phyloP scores from a whole-genome alignment of 2,329 filamentous ascomycete species.

The Cytospora chrysosperma region DNA sequence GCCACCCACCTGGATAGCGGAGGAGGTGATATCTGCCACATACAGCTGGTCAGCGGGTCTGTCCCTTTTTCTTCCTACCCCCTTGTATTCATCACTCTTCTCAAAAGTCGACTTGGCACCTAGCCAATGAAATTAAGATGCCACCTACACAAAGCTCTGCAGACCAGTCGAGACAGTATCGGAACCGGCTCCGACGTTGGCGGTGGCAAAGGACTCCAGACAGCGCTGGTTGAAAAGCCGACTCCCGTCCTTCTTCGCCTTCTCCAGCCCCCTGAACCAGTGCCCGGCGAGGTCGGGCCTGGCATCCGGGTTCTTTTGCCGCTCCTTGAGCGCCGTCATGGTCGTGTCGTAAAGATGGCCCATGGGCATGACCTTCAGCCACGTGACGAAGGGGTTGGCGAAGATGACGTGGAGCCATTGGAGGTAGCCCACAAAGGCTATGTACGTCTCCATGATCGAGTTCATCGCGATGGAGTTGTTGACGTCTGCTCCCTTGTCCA shows the following conservation, averaged over 20 bases:
- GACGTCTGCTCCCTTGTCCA: slow-evolving; percentile 34
- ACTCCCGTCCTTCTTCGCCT: slow-evolving; percentile 27
- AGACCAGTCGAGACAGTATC: slow-evolving; percentile 28
- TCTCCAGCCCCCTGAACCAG: slow-evolving; percentile 28
- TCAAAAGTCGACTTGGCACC: no score
- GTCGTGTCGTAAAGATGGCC: slow-evolving; percentile 31
- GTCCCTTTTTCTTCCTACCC: no score
- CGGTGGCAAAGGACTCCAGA: slow-evolving; percentile 25
- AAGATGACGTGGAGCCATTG: slow-evolving; percentile 30
- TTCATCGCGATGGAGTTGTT: slow-evolving; percentile 32
- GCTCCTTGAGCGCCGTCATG: slow-evolving; percentile 28
- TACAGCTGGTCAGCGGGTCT: no score
- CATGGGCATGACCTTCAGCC: slow-evolving; percentile 31
- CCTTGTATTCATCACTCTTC: no score
- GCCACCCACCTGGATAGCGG: slow-evolving; percentile 25
- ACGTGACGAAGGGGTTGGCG: slow-evolving; percentile 32
- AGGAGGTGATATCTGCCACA: slow-evolving; percentile 27
- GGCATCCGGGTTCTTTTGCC: slow-evolving; percentile 28
- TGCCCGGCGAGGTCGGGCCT: slow-evolving; percentile 30
- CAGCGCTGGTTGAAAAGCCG: slow-evolving; percentile 11
- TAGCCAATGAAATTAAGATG: no score
- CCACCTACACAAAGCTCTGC: slow-evolving; percentile 28
- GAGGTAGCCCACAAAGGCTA: slow-evolving; percentile 29
- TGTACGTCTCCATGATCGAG: slow-evolving; percentile 24
- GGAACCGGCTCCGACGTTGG: slow-evolving; percentile 27